Percentiles rank a stretch among this genome's conserved stretches.
Evolutionary conservation across 352 stramenopile species (phyloP).

Genomic region (Globisporangium cederbergense): DNA sequence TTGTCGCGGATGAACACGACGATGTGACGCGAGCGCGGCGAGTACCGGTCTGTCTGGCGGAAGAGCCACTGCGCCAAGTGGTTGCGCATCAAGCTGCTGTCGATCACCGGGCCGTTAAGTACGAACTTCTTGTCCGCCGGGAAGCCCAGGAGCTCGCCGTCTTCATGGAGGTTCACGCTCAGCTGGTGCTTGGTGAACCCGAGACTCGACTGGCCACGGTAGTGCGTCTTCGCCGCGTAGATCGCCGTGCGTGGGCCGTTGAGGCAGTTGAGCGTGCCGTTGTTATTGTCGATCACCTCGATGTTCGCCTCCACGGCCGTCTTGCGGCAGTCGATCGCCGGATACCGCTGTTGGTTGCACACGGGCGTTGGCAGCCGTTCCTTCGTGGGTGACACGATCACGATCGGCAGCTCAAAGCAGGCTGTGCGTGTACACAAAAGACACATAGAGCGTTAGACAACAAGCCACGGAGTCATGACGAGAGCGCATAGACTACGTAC

Average conservation of each 20-base stretch:
- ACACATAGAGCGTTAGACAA: background rate
- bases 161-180: constrained; percentile 54
- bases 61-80: constrained; percentile 80
- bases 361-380: constrained; percentile 57
- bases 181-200: constrained; percentile 81
- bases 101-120: constrained; percentile 72
- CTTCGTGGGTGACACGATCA: constrained; percentile 56
- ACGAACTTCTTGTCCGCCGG: constrained; percentile 66
- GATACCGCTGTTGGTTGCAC: constrained; percentile 70
- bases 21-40: constrained; percentile 54
- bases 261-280: constrained; percentile 58
- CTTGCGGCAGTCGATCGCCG: constrained; percentile 69
- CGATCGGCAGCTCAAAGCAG: constrained; percentile 68
- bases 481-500: background rate
- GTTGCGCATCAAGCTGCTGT: constrained; percentile 72
- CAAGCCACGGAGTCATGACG: background rate
- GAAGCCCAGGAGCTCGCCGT: constrained; percentile 47
- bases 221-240: constrained; percentile 58
- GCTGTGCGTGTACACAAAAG: constrained; percentile 7
- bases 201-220: constrained; percentile 74
- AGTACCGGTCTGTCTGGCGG: constrained; percentile 64
- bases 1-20: constrained; percentile 61
- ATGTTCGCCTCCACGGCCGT: constrained; percentile 40
- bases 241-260: constrained; percentile 32
- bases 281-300: constrained; percentile 58